Evolutionary conservation across 805 yeast genomes (phyloP).

Genomic region (Pachysolen tannophilus): DNA sequence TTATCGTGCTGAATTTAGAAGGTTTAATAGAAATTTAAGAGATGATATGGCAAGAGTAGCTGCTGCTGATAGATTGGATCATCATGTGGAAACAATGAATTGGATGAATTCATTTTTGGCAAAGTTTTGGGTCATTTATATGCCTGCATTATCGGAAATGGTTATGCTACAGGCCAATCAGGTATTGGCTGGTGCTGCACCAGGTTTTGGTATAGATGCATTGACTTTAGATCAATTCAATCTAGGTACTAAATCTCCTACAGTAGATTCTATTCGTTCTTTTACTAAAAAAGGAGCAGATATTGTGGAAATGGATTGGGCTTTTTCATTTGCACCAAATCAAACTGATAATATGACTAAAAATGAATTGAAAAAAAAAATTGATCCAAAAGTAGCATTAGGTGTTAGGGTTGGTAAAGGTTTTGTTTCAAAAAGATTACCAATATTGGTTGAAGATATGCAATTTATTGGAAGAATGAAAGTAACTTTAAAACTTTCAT

Average conservation of each 20-base stretch:
- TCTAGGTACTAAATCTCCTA: constrained; percentile 74
- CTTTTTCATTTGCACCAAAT: constrained; percentile 71
- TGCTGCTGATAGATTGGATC: constrained; percentile 56
- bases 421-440: constrained; percentile 65
- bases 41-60: constrained; percentile 67
- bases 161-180: constrained; percentile 67
- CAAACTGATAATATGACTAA: constrained; percentile 81
- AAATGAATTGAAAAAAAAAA: constrained; percentile 57
- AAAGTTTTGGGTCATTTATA: constrained; percentile 81
- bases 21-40: constrained; percentile 65
- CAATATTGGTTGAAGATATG: constrained; percentile 78
- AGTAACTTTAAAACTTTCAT: constrained; percentile 51
- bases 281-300: constrained; percentile 63
- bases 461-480: constrained; percentile 65
- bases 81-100: constrained; percentile 63
- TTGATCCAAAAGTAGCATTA: constrained; percentile 74
- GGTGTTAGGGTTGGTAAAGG: constrained; percentile 81
- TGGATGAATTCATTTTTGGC: constrained; percentile 75
- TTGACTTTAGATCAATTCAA: constrained; percentile 70
- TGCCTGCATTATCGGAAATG: constrained; percentile 77
- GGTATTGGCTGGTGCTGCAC: constrained; percentile 60
- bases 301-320: constrained; percentile 78
- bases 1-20: constrained; percentile 64
- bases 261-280: constrained; percentile 63
- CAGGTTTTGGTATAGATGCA: constrained; percentile 78